phyloP scores from a whole-genome alignment of 179 eudicot species.

The Silene vulgaris region DNA sequence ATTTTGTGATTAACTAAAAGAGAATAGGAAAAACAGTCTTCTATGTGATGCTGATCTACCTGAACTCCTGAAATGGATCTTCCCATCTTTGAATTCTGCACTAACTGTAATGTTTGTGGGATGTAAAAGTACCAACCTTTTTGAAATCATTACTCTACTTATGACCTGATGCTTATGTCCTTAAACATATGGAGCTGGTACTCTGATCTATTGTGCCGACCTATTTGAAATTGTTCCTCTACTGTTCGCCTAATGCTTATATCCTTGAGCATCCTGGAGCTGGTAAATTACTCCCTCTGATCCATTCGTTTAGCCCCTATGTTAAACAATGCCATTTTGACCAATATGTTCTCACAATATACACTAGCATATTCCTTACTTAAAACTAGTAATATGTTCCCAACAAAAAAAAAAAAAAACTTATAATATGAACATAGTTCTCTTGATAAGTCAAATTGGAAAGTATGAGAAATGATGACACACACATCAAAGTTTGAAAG shows the following conservation, averaged over 20 bases:
- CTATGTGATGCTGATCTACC: background rate
- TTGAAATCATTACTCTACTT: background rate
- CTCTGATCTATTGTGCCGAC: background rate
- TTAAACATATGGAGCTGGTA: background rate
- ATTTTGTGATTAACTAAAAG: background rate
- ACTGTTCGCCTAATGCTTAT: background rate
- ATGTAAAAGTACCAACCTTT: background rate
- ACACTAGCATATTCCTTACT: background rate
- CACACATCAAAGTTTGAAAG: slow-evolving; percentile 12
- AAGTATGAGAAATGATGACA: background rate
- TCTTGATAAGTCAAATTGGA: background rate
- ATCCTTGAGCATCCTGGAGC: background rate
- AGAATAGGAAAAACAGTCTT: background rate
- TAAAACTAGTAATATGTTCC: too few relatives aligned
- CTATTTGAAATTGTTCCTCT: background rate
- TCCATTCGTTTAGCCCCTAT: too few relatives aligned
- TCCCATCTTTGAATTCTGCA: background rate
- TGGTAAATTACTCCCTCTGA: too few relatives aligned
- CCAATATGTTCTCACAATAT: background rate
- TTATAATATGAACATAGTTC: too few relatives aligned
- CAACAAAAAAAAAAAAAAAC: too few relatives aligned
- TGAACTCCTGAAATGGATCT: background rate
- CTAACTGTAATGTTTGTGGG: background rate
- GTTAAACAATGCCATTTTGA: too few relatives aligned
- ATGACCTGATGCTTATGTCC: background rate